Evolutionary conservation across 371 early-diverging fungal species (phyloP).

Genomic region (Circinella umbellata): DNA sequence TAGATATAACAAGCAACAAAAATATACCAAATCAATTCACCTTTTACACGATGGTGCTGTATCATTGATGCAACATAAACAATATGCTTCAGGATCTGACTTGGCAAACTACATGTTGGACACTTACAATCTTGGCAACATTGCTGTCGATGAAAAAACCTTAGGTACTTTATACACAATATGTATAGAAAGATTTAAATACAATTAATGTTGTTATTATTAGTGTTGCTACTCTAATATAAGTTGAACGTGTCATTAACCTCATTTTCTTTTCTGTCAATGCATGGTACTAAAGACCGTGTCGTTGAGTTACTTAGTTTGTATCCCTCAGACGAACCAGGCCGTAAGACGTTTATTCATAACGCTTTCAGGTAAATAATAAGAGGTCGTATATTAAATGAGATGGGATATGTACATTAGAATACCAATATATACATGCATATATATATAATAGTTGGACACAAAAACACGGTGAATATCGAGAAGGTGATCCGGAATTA

Average conservation of each 20-base stretch:
- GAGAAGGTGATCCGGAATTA: constrained; percentile 81
- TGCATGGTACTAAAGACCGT: constrained; percentile 44
- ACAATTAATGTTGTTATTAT: too few species aligned
- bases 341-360: constrained; percentile 50
- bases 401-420: too few species aligned
- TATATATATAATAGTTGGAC: constrained; percentile 65
- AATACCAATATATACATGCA: background rate
- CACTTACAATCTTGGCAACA: constrained; percentile 70
- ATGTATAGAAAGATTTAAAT: too few species aligned
- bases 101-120: constrained; percentile 82
- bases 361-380: constrained; percentile 47
- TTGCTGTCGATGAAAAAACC: constrained; percentile 75
- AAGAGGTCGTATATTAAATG: background rate
- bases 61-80: constrained; percentile 78
- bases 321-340: constrained; percentile 43
- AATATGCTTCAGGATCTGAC: constrained; percentile 87
- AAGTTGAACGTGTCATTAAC: too few species aligned
- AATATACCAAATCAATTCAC: constrained; percentile 75
- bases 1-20: constrained; percentile 86
- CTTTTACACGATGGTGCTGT: constrained; percentile 81
- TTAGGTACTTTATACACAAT: constrained; percentile 53
- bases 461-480: constrained; percentile 57
- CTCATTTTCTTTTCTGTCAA: too few species aligned
- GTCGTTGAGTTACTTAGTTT: constrained; percentile 59
- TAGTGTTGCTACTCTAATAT: too few species aligned